Evolutionary conservation across 2,329 filamentous ascomycete species (phyloP).

Genomic region (Colletotrichum sp.): DNA sequence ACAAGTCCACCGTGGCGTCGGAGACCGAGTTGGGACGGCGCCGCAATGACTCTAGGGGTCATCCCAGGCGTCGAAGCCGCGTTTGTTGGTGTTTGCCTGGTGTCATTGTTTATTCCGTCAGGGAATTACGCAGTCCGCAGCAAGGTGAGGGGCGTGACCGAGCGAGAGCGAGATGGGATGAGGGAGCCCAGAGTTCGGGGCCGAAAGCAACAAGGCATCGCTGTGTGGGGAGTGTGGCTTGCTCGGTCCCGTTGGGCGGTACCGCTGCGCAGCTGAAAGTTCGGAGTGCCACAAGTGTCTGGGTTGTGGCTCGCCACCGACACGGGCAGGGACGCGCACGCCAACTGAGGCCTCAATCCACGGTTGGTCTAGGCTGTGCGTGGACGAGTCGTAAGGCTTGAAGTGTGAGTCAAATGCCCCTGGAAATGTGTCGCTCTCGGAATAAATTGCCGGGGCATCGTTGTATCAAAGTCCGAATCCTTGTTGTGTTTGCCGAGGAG

Average conservation of each 20-base stretch:
- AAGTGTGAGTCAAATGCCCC: conserved; percentile 6
- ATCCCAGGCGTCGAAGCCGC: not conserved
- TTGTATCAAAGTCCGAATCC: not conserved
- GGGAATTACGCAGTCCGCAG: not conserved
- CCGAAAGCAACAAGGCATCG: not conserved
- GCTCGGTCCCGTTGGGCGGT: conserved; percentile 6
- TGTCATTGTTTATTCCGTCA: not conserved
- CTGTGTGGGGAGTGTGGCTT: not conserved
- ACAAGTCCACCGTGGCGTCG: not conserved
- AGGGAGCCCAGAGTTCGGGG: not conserved
- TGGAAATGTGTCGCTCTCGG: not conserved
- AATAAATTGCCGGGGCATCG: not conserved
- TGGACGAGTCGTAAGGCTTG: conserved; percentile 3
- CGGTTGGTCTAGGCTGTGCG: not conserved
- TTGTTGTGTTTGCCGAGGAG: not conserved
- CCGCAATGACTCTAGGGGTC: not conserved
- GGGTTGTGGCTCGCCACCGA: conserved; percentile 2
- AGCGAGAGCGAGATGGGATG: not conserved
- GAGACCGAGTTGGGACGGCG: not conserved
- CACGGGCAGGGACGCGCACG: conserved; percentile 3
- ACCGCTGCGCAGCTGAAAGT: not conserved
- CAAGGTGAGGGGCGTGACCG: not conserved
- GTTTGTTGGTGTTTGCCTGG: not conserved
- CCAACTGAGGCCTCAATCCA: conserved; percentile 1
- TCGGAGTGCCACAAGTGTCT: not conserved